These are phyloP conservation scores for Termitomyces sp. DNA, from an alignment of 768 basidiomycete genomes.

Conservation along the genomic window DNA sequence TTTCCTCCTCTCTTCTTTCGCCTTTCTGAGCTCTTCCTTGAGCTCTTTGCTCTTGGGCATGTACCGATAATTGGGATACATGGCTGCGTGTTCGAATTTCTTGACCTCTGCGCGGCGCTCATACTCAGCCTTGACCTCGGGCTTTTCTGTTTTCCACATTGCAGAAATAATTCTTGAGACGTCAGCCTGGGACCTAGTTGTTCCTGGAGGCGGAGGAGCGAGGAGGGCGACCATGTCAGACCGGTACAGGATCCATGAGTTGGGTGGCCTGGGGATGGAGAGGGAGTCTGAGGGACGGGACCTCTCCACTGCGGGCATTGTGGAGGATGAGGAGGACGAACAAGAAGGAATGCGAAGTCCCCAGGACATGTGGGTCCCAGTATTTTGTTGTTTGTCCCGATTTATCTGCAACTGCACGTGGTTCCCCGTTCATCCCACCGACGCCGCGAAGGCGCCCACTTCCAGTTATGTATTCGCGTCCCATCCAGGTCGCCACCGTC, in stretches of 20 bases:
- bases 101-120: conserved; percentile 47
- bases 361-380: conserved; percentile 21
- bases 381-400: conserved; percentile 19
- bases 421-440: background rate
- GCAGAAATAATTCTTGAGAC: conserved; percentile 58
- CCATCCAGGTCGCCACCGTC: background rate
- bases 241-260: conserved; percentile 82
- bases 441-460: background rate
- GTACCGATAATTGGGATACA: conserved; percentile 55
- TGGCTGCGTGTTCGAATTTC: conserved; percentile 43
- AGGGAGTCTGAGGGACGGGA: conserved; percentile 5
- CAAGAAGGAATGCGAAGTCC: background rate
- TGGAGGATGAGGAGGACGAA: background rate
- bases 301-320: conserved; percentile 10
- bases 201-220: conserved; percentile 25
- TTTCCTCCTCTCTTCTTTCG: conserved; percentile 26
- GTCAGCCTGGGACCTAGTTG: conserved; percentile 47
- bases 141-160: conserved; percentile 57
- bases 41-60: conserved; percentile 49
- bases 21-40: conserved; percentile 30
- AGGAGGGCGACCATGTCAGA: conserved; percentile 47
- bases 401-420: conserved; percentile 8
- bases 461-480: background rate
- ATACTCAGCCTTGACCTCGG: conserved; percentile 40
- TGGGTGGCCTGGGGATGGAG: conserved; percentile 62